Evolutionary conservation across 208 protist species (phyloP), one percentile per base, ranked within the genome.

Genomic region (Leishmania mexicana): DNA sequence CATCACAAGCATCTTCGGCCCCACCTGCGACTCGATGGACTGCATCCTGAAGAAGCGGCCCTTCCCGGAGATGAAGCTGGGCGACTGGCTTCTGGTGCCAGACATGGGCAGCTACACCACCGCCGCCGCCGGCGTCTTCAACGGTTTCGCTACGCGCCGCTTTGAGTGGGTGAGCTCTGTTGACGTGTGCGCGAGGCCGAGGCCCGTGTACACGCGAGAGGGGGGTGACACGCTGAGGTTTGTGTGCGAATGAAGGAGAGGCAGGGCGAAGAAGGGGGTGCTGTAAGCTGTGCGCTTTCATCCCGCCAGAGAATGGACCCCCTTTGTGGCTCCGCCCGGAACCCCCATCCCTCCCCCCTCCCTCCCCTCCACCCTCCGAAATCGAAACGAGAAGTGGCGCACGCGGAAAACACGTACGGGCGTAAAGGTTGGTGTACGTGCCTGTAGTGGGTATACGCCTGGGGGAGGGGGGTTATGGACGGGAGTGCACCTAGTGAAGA

Each of bases 81-180:
- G 94, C 15, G 96, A 98, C 78, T 98, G 92, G 91, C 80, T 98
- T 40, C 73, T 96, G 62, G 91, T 78, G 58, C 83, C 87, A 19
- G 84, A 95, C 82, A 96, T 98, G 84, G 96, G 96, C 60, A 95
- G 93, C 73, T 98, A 98, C 87, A 98, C 96, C 6, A 89, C 80
- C 17, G 89, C 95, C 11, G 94, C 92, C 42, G 85, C 83, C 0
- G 90, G 89, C 76, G 35, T 83, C 31, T 98, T 98, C 87, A 98
- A 98, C 82, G 95, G 95, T 54, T 96, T 97, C 81, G 49, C 78
- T 47, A 95, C 90, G 42, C 85, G 76, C n/a, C 88, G 87, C 57
- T 60, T 70, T 28, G 89, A 91, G 79, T 92, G 80, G 62, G 83
- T 92, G 28, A 85, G 81, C 78, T 93, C 90, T 21, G 71, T 90